Base-by-base conservation (phyloP, 1,284 basidiomycete genomes). In the Pseudozyma hubeiensis region DNA sequence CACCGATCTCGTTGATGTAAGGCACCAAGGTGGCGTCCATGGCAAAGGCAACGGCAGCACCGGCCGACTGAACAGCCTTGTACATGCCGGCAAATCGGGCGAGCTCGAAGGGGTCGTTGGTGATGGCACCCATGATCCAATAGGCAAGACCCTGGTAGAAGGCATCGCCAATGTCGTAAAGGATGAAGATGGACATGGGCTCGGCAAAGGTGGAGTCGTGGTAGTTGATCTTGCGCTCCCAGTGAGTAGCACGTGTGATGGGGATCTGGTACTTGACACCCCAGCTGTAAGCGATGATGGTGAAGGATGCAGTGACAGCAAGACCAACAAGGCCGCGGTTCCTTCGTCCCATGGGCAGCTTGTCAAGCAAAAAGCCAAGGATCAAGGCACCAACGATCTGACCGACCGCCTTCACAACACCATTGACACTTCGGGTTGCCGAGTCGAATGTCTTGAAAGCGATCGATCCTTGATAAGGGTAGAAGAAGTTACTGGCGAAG, bases 81-180 rank as follows among this genome's bases (percentile, higher is more conserved):
- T 75, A 75, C 52, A 77, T 60, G 16, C 78, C 78, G 4, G 78
- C 75, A 24, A 70, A 63, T 11, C 62, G 64, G 14, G 78, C 78
- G 13, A 80, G 71, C 56, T 78, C 75, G 49, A 69, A 69, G 43
- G 78, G 61, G 57, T 80, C 76, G 68, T 80, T 79, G 44, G 77
- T 72, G 53, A 79, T 62, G 31, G 75, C 64, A 13, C 78, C 78
- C 55, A 80, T 73, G 49, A 80, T 64, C 57, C 62, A 73, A 59
- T 79, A 78, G 1, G 69, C 63, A 35, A 75, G 58, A 37, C 73
- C 60, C 50, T 69, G 66, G 61, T 64, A 69, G 53, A 69, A 63
- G 16, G 66, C 66, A 58, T 69, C 66, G 33, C 60, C 60, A 35
- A 63, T 46, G 46, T 64, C 66, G 53, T 60, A 64, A 6, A 69